These are phyloP conservation scores for Coemansia sp. DNA, from an alignment of 192 early-diverging fungal genomes.

Conservation along the genomic window DNA sequence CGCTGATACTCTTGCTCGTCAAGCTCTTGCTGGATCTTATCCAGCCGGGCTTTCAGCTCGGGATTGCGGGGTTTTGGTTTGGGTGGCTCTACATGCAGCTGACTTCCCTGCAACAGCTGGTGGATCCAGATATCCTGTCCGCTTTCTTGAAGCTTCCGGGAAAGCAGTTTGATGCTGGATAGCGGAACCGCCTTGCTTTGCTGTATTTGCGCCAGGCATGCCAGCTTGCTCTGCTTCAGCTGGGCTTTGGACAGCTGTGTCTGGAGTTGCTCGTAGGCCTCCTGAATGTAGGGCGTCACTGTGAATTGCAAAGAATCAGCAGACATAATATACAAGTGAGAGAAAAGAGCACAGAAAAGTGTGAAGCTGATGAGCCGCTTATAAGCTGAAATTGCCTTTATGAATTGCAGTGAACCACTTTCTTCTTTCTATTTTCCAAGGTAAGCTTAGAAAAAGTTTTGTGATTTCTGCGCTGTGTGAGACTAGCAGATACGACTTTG, in stretches of 20 bases:
- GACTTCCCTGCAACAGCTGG: slow-evolving; percentile 36
- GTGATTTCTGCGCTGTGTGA: slow-evolving; percentile 4
- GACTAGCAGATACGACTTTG: slow-evolving; percentile 15
- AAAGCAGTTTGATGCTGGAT: slow-evolving; percentile 19
- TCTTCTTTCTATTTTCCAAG: slow-evolving; percentile 1
- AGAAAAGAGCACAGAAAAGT: neutral
- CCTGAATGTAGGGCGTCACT: slow-evolving; percentile 22
- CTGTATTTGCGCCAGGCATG: neutral
- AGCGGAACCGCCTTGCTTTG: slow-evolving; percentile 13
- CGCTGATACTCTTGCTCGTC: slow-evolving; percentile 44
- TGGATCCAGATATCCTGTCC: slow-evolving; percentile 22
- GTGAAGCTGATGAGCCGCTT: neutral
- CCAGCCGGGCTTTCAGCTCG: slow-evolving; percentile 35
- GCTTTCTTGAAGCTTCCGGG: slow-evolving; percentile 10
- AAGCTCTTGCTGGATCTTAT: slow-evolving; percentile 32
- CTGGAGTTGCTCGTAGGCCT: slow-evolving; percentile 18
- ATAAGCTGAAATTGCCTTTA: neutral
- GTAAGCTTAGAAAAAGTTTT: neutral
- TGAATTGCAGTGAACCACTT: slow-evolving; percentile 7
- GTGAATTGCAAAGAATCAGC: slow-evolving; percentile 7
- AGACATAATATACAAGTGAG: neutral
- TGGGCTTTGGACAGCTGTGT: neutral
- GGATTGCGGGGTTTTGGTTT: slow-evolving; percentile 30
- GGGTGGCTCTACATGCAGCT: slow-evolving; percentile 21
- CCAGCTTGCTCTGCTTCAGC: neutral